phyloP scores from a whole-genome alignment of 331 rosid species.

The Acacia concinna region DNA sequence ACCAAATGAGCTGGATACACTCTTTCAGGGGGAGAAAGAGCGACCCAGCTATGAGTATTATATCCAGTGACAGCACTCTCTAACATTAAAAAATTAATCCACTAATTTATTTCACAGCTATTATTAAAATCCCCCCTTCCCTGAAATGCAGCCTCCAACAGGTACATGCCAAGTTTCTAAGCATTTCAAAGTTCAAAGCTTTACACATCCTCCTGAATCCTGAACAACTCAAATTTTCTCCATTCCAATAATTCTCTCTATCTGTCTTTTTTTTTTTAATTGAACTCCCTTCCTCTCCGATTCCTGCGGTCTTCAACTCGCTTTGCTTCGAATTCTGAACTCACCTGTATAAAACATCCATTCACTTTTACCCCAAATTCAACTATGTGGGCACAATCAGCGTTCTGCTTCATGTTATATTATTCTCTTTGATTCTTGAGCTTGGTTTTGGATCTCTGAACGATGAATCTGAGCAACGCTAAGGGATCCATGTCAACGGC shows the following conservation, averaged over 20 bases:
- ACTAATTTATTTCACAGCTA: constrained; percentile 12
- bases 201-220: constrained; percentile 21
- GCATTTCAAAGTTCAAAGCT: constrained; percentile 39
- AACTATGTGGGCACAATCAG: constrained; percentile 26
- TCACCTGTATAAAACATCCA: not conserved
- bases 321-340: constrained; percentile 34
- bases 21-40: constrained; percentile 42
- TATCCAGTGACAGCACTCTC: constrained; percentile 20
- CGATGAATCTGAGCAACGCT: constrained; percentile 59
- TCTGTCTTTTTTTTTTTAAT: constrained; percentile 16
- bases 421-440: constrained; percentile 10
- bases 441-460: constrained; percentile 43
- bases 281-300: constrained; percentile 14
- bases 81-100: constrained; percentile 8
- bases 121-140: constrained; percentile 33
- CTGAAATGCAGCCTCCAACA: constrained; percentile 44
- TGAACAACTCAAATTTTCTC: not conserved
- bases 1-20: constrained; percentile 84
- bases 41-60: constrained; percentile 47
- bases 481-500: constrained; percentile 62
- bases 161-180: constrained; percentile 31
- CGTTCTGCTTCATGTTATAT: constrained; percentile 2
- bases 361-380: constrained; percentile 28
- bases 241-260: not conserved
- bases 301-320: constrained; percentile 29